A percentile compares a stretch with the other conserved stretches of the same genome.
Conservation (phyloP, 176 grass and related monocot genomes). For the Microstegium vimineum region DNA sequence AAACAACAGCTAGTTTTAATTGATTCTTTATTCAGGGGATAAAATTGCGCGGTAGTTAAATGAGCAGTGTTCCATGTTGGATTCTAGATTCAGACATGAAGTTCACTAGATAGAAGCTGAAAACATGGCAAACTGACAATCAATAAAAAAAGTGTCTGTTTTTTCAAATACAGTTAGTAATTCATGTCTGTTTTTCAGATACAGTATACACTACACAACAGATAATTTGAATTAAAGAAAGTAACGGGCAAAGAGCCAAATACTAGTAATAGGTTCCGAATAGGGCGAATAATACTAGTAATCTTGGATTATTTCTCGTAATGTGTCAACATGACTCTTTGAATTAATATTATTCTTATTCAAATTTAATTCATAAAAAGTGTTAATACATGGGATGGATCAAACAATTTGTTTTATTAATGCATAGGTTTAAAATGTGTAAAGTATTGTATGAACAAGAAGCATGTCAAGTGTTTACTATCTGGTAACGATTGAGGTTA, state of each 20-base stretch:
- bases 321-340: not conserved
- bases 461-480: not conserved
- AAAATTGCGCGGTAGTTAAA: not conserved
- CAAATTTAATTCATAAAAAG: not conserved
- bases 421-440: not conserved
- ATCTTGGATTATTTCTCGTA: not conserved
- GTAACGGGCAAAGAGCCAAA: not conserved
- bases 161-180: not conserved
- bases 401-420: not conserved
- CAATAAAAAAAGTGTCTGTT: not conserved
- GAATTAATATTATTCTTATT: not conserved
- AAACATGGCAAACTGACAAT: not conserved
- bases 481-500: not conserved
- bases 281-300: not conserved
- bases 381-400: not conserved
- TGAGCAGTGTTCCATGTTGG: not conserved
- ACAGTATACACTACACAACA: not conserved
- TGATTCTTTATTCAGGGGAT: not conserved
- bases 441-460: not conserved
- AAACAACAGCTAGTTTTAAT: not conserved
- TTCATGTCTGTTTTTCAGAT: not conserved
- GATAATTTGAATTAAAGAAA: not conserved
- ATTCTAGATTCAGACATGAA: not conserved
- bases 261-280: too few relatives aligned
- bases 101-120: not conserved